Conservation (phyloP, 2,329 filamentous ascomycete genomes). For the Aureobasidium leucospermi region DNA sequence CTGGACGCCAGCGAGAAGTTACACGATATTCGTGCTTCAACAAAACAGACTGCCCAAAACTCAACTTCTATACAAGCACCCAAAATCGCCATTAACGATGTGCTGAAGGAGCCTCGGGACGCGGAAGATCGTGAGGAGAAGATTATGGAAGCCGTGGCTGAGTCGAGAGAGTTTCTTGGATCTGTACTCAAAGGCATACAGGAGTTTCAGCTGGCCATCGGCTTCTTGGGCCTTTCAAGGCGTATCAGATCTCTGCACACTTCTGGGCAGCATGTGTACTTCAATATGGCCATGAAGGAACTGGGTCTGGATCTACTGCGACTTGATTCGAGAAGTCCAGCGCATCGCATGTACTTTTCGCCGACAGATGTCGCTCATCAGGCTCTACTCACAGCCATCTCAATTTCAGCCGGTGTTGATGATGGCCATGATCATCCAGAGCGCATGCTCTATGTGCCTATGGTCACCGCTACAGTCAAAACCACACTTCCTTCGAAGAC, state of each 20-base stretch:
- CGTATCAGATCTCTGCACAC: constrained; percentile 62
- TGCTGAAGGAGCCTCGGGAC: constrained; percentile 45
- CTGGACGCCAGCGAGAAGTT: constrained; percentile 53
- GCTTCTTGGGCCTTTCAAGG: constrained; percentile 81
- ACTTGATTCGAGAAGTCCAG: constrained; percentile 83
- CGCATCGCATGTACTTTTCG: constrained; percentile 97
- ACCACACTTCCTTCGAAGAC: constrained; percentile 94
- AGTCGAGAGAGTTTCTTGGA: constrained; percentile 85
- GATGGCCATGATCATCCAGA: constrained; percentile 82
- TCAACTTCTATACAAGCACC: constrained; percentile 27
- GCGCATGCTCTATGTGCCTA: constrained; percentile 84
- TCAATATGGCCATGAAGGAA: constrained; percentile 93
- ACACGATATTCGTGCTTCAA: constrained; percentile 33
- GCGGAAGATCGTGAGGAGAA: constrained; percentile 67
- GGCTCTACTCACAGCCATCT: constrained; percentile 83
- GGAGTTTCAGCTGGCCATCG: constrained; percentile 91
- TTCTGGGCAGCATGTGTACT: constrained; percentile 61
- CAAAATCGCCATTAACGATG: constrained; percentile 13
- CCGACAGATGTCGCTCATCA: constrained; percentile 90
- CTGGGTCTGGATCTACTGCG: constrained; percentile 88
- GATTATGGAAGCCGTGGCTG: constrained; percentile 75
- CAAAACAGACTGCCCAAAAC: constrained; percentile 24
- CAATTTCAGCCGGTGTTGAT: constrained; percentile 84
- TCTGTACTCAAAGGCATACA: constrained; percentile 89
- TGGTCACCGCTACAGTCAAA: constrained; percentile 92